A percentile compares a stretch with the other conserved stretches of the same genome.
phyloP scores from a whole-genome alignment of 305 asterid genomes.

The Vinca major region DNA sequence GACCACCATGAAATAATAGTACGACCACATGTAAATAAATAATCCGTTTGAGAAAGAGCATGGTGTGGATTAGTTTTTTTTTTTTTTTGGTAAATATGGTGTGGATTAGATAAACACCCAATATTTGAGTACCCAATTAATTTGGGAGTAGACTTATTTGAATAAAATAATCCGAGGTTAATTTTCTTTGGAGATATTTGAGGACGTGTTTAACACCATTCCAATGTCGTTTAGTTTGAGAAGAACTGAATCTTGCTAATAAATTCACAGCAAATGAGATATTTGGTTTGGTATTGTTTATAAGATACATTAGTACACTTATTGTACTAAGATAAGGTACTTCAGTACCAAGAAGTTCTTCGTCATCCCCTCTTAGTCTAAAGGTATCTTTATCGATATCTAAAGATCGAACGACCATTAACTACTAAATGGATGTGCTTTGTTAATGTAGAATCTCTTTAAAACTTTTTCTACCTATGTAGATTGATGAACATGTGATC shows the following conservation, averaged over 20 bases:
- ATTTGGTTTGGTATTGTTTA: not conserved
- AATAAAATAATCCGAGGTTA: no score
- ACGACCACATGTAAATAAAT: not conserved
- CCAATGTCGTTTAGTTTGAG: no score
- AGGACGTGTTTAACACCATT: no score
- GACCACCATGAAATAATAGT: not conserved
- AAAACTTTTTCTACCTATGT: no score
- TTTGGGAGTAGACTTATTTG: no score
- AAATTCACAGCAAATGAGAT: not conserved
- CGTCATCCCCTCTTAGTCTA: not conserved
- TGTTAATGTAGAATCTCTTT: no score
- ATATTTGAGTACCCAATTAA: no score
- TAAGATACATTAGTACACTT: not conserved
- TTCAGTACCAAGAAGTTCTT: not conserved
- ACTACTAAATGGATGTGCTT: not conserved
- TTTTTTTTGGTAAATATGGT: no score
- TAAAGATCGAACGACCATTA: not conserved
- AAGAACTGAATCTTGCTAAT: no score
- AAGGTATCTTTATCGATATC: not conserved
- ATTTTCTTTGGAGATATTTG: no score
- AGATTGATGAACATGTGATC: no score
- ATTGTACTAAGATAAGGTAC: not conserved
- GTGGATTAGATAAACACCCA: no score
- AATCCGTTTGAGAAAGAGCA: not conserved
- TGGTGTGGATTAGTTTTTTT: not conserved